Evolutionary conservation across 2,329 filamentous ascomycete species (phyloP).

Genomic region (Trichoderma sp.): DNA sequence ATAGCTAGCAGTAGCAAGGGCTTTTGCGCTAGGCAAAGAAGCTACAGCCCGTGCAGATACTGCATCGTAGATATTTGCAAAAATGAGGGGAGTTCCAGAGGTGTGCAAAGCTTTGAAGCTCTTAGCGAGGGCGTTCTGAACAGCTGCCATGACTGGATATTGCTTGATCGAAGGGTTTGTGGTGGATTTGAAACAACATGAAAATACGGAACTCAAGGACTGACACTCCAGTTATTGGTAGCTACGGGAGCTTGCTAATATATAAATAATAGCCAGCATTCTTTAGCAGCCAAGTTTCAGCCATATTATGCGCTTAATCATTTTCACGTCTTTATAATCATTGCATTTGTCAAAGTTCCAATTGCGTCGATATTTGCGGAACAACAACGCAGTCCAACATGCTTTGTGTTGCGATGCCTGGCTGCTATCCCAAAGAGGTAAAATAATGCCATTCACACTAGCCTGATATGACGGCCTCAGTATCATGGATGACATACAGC

Average conservation of each 20-base stretch:
- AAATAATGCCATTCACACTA: not conserved
- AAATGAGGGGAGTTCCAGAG: not conserved
- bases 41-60: slow-evolving; percentile 7
- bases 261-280: not conserved
- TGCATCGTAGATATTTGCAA: slow-evolving; percentile 1
- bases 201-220: not conserved
- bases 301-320: not conserved
- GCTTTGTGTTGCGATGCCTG: not conserved
- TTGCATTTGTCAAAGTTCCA: not conserved
- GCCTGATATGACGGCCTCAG: not conserved
- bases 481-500: not conserved
- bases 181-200: not conserved
- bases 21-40: not conserved
- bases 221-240: not conserved
- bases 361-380: not conserved
- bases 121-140: not conserved
- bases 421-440: not conserved
- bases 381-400: not conserved
- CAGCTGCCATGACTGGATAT: not conserved
- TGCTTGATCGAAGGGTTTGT: not conserved
- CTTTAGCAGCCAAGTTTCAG: not conserved
- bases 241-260: not conserved
- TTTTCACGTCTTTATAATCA: not conserved
- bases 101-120: not conserved
- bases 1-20: slow-evolving; percentile 5